Conservation (phyloP, 2,329 filamentous ascomycete species). For the Arthrinium phaeospermum region DNA sequence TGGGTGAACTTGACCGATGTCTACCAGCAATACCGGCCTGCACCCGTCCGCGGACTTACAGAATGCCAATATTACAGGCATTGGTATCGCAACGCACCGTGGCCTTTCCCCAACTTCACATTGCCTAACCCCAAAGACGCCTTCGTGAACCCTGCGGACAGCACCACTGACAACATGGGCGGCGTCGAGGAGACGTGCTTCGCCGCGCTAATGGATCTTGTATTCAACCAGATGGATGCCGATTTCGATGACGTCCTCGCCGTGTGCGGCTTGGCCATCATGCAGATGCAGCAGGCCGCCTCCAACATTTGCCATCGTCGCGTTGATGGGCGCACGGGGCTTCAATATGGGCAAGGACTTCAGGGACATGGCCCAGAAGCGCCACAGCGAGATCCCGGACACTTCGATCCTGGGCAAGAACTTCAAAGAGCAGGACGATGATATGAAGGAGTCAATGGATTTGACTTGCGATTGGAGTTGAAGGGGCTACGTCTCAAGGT, state of each 20-base stretch:
- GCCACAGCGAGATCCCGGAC: neutral
- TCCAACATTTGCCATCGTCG: no score
- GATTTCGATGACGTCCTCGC: neutral
- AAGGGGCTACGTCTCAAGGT: no score
- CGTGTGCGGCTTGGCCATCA: neutral
- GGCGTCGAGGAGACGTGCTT: neutral
- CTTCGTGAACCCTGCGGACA: neutral
- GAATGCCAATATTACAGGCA: no score
- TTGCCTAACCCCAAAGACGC: neutral
- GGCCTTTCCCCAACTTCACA: neutral
- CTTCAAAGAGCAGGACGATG: neutral
- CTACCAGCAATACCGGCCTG: no score
- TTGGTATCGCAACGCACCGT: no score
- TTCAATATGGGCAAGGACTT: neutral
- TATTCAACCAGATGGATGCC: neutral
- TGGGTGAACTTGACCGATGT: no score
- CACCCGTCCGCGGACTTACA: no score
- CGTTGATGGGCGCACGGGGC: no score
- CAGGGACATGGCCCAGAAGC: slow-evolving; percentile 1
- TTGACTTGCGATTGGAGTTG: no score
- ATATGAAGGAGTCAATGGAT: neutral
- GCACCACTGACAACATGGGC: neutral
- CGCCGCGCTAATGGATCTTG: neutral
- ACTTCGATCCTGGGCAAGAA: neutral
- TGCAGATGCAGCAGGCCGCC: neutral